Evolutionary conservation across 169 alveolate species (phyloP).

Genomic region (Eimeria zaria): DNA sequence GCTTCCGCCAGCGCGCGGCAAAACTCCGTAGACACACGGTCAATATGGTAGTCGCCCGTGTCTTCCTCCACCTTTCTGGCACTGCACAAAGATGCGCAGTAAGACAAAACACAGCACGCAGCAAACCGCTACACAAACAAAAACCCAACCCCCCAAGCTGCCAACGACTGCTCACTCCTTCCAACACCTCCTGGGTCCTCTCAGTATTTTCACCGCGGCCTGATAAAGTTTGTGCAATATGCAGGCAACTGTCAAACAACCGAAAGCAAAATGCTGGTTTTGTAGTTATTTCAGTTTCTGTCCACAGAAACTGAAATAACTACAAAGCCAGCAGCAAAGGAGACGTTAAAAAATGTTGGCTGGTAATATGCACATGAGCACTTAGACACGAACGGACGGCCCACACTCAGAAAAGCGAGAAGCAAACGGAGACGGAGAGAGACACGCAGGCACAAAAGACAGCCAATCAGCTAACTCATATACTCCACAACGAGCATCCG

Average conservation of each 20-base stretch:
- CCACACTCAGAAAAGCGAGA: too few species aligned
- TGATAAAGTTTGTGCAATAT: neutral
- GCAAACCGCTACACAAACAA: neutral
- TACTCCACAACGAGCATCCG: neutral
- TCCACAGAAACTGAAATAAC: too few species aligned
- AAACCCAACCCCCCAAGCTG: neutral
- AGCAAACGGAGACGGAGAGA: neutral
- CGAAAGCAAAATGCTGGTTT: neutral
- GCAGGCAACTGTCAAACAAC: neutral
- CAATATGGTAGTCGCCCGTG: constrained; percentile 86
- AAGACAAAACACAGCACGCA: neutral
- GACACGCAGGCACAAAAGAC: neutral
- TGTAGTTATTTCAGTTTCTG: too few species aligned
- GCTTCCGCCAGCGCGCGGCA: constrained; percentile 87
- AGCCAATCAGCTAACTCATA: neutral
- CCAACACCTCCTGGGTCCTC: neutral
- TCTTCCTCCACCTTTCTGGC: constrained; percentile 87
- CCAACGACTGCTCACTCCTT: neutral
- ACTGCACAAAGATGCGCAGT: constrained; percentile 38
- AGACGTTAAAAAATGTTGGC: neutral
- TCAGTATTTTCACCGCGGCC: neutral
- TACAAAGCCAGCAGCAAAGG: neutral
- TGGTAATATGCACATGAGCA: neutral
- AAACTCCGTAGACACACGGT: constrained; percentile 88
- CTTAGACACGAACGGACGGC: neutral